These are phyloP conservation scores for Coelastrella sp. DNA, from an alignment of 139 green algal genomes.

Conservation along the genomic window DNA sequence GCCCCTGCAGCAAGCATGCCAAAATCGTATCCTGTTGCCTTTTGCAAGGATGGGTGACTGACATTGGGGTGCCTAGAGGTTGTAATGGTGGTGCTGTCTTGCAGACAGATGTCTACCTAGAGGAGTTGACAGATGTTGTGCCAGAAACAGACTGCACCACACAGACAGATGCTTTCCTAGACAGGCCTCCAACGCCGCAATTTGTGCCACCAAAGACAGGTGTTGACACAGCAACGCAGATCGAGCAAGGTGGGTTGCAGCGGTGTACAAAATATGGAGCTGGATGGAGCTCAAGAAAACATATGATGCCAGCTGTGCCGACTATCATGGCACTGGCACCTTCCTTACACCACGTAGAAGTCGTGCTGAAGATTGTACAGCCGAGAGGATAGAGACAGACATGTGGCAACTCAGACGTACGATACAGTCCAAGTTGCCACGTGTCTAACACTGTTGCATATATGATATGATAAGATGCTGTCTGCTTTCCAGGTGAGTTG, in stretches of 20 bases:
- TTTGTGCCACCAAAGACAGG: constrained; percentile 88
- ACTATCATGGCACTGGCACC: no score
- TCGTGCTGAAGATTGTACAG: no score
- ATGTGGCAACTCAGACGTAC: no score
- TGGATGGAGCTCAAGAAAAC: neutral
- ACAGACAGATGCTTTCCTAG: constrained; percentile 89
- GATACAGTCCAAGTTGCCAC: no score
- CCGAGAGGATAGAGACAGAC: no score
- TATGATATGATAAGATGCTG: neutral
- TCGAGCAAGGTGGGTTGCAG: constrained; percentile 69
- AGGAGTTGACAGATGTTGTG: constrained; percentile 86
- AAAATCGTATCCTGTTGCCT: neutral
- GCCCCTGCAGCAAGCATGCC: neutral
- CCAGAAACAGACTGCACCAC: constrained; percentile 79
- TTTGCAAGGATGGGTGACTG: no score
- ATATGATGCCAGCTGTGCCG: neutral
- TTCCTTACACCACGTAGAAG: no score
- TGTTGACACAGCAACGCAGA: constrained; percentile 82
- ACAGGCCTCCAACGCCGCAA: constrained; percentile 82
- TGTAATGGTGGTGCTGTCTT: neutral
- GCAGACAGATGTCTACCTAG: constrained; percentile 87
- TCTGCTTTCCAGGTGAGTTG: constrained; percentile 73
- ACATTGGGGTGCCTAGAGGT: no score
- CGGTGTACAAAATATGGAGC: neutral
- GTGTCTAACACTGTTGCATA: neutral